Base-by-base conservation (phyloP, 2,329 filamentous ascomycete species). In the Arachnomyces sp. region DNA sequence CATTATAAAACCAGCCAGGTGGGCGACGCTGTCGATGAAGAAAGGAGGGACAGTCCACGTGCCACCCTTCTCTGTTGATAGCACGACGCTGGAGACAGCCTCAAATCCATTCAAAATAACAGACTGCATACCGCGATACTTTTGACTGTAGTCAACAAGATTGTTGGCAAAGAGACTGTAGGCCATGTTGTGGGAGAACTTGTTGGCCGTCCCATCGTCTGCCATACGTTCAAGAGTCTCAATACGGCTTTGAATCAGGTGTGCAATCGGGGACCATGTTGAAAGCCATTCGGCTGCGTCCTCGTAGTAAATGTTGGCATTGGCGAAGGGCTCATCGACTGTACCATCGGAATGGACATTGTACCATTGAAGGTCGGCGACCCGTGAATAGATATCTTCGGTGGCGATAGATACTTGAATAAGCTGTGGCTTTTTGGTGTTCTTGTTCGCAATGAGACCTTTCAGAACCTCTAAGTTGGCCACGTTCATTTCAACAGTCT, bases 381-480 rank as follows among this genome's bases (percentile, higher is more conserved):
- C 37, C 4, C 38, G 25, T 17, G 33, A 36, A 51, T 80, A 76
- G 40, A 80, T 76, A 67, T 73, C 78, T 56, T 74, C 74, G 0
- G 76, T 75, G 34, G 68, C 21, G 9, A 25, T 25, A 9, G 21
- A 25, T 25, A 25, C 21, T 25, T 25, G 21, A 25, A 25, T 25
- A 25, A 25, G 21, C 21, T 25, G 21, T 25, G 21, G 21, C 9
- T 25, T 25, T 5, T 9, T 25, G 21, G 21, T 25, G 21, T 25
- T 25, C 21, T 25, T 25, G 21, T 25, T 67, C 49, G 74, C 75
- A 3, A 48, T 49, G 55, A 52, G 74, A 43, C 76, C 72, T 32
- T 77, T 69, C 64, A 80, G 28, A 6, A 70, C 61, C 14, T 53
- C 57, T 34, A 71, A 47, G 36, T 67, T 52, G 13, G 52, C 34